Conservation (phyloP, 805 yeast species). For the Saccharomyces eubayanus region DNA sequence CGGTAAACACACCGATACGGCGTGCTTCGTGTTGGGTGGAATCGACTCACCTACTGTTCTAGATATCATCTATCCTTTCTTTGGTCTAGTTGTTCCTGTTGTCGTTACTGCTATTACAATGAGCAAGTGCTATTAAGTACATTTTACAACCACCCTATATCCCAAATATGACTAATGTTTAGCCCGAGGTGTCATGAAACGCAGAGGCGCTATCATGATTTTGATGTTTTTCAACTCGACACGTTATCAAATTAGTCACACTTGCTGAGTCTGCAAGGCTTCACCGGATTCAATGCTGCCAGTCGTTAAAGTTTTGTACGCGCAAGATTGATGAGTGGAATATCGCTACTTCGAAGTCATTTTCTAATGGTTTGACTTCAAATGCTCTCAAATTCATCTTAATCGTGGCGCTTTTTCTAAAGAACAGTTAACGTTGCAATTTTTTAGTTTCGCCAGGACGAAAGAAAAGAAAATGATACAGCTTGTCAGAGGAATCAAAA, state of each 20-base stretch:
- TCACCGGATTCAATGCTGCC: background rate
- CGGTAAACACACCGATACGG: slow-evolving; percentile 90
- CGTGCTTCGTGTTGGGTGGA: slow-evolving; percentile 84
- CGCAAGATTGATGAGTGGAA: background rate
- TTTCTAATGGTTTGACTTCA: background rate
- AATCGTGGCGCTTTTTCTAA: background rate
- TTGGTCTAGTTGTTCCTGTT: background rate
- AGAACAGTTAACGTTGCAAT: background rate
- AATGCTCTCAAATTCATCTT: background rate
- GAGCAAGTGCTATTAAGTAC: background rate
- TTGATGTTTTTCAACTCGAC: background rate
- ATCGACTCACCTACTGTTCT: slow-evolving; percentile 66
- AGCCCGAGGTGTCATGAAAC: background rate
- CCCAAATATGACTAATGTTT: background rate
- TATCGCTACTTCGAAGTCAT: background rate
- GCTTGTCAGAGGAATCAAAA: background rate
- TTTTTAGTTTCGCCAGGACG: background rate
- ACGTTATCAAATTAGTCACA: background rate
- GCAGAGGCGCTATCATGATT: background rate
- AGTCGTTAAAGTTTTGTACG: background rate
- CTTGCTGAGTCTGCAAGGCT: background rate
- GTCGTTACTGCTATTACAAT: background rate
- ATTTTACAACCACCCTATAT: background rate
- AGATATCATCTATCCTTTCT: background rate
- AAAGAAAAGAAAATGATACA: background rate